Percentiles rank a stretch among this genome's conserved stretches.
phyloP scores from a whole-genome alignment of 2,329 filamentous ascomycete genomes.

The Botrytis deweyae region DNA sequence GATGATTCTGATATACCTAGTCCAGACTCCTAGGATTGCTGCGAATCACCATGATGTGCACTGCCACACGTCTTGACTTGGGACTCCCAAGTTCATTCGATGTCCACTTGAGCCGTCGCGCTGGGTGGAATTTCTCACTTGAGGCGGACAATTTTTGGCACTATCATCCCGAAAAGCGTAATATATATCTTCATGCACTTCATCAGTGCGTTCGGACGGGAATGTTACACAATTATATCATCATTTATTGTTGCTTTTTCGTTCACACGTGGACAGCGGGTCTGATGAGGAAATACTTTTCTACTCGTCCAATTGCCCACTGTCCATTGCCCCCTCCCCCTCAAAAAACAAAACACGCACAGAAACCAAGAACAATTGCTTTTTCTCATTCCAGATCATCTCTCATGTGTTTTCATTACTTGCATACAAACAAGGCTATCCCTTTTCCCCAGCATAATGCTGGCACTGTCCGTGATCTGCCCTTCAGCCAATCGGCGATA shows the following conservation, averaged over 20 bases:
- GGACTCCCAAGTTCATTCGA: background rate
- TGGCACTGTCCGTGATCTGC: background rate
- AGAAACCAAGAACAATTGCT: background rate
- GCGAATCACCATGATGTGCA: background rate
- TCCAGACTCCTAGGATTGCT: background rate
- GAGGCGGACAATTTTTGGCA: background rate
- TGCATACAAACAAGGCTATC: background rate
- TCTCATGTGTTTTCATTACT: background rate
- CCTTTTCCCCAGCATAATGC: background rate
- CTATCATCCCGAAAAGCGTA: background rate
- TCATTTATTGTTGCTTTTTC: background rate
- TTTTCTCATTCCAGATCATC: background rate
- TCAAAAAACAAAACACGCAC: background rate
- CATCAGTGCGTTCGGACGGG: background rate
- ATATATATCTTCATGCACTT: constrained; percentile 13
- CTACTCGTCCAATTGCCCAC: background rate
- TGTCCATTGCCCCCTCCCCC: background rate
- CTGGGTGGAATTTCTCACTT: background rate
- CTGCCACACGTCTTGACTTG: constrained; percentile 1
- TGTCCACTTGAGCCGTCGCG: background rate
- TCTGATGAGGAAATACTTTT: background rate
- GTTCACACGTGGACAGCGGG: background rate
- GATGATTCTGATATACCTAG: background rate
- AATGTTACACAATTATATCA: background rate
- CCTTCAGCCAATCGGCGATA: background rate